Evolutionary conservation across 257 asterid species (phyloP).

Genomic region (Nemophila menziesii): DNA sequence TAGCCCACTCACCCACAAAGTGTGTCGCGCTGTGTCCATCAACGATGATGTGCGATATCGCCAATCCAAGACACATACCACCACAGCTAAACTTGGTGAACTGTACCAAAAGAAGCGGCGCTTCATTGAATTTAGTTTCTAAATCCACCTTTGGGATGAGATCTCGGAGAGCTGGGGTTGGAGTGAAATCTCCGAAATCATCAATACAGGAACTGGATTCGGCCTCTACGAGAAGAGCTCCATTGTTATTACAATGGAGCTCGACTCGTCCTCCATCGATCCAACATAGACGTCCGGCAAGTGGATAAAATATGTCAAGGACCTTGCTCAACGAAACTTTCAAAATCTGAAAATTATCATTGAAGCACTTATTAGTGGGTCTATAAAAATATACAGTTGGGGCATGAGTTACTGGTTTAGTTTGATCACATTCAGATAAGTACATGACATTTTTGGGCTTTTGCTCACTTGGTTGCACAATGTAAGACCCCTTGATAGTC

Average conservation of each 20-base stretch:
- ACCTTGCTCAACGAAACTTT: conserved; percentile 33
- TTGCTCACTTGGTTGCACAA: conserved; percentile 48
- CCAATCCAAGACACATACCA: conserved; percentile 12
- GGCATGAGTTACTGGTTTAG: conserved; percentile 38
- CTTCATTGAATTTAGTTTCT: conserved; percentile 1
- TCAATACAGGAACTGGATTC: conserved; percentile 27
- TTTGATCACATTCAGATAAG: conserved; percentile 38
- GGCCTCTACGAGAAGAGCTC: conserved; percentile 37
- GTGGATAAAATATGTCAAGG: conserved; percentile 36
- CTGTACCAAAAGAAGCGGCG: conserved; percentile 8
- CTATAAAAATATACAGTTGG: conserved; percentile 46
- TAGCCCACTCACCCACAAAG: conserved; percentile 13
- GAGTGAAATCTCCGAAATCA: conserved; percentile 45
- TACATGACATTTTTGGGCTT: conserved; percentile 30
- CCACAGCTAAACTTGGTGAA: conserved; percentile 15
- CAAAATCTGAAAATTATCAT: conserved; percentile 9
- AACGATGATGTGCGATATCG: not conserved
- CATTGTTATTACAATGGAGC: conserved; percentile 39
- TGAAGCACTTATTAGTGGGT: conserved; percentile 9
- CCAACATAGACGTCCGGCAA: conserved; percentile 39
- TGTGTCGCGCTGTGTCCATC: conserved; percentile 13
- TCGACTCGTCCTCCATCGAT: conserved; percentile 40
- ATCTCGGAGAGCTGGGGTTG: conserved; percentile 25
- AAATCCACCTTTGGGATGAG: conserved; percentile 18
- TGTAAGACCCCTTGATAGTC: conserved; percentile 26